Conservation (phyloP, 441 rosid species). For the Euphorbia schlechtendalii region DNA sequence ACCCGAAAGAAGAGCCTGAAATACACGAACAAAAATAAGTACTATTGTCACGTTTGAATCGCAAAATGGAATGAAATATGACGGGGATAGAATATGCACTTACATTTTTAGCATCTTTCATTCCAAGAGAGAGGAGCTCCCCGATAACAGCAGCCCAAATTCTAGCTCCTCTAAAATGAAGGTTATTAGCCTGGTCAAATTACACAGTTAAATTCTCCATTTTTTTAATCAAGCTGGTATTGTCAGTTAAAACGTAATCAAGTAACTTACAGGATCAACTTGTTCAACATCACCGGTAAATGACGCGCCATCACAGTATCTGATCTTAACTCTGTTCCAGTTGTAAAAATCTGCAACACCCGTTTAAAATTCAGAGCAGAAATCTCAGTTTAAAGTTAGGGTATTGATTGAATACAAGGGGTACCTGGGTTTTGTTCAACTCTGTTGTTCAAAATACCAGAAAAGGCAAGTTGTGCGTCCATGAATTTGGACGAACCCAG, state of each 20-base stretch:
- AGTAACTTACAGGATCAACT: conserved; percentile 57
- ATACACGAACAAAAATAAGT: no score
- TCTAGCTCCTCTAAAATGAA: conserved; percentile 93
- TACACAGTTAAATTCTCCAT: conserved; percentile 17
- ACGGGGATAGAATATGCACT: no score
- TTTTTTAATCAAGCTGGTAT: no score
- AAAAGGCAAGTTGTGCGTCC: conserved; percentile 54
- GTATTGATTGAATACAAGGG: no score
- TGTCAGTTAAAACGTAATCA: conserved; percentile 15
- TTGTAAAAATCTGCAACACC: conserved; percentile 63
- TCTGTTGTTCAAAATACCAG: conserved; percentile 49
- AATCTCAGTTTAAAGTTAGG: no score
- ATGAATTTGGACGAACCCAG: conserved; percentile 58
- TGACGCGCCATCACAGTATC: conserved; percentile 90
- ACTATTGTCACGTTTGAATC: no score
- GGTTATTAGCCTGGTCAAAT: conserved; percentile 68
- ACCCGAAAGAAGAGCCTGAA: conserved; percentile 23
- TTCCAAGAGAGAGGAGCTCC: conserved; percentile 69
- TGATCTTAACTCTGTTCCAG: conserved; percentile 84
- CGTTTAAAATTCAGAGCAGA: neutral
- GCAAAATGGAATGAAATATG: no score
- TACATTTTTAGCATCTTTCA: conserved; percentile 68
- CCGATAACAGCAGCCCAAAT: conserved; percentile 70
- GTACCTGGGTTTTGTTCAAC: conserved; percentile 60
- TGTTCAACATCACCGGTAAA: conserved; percentile 77